Percentiles rank a stretch among this genome's conserved stretches.
phyloP scores from a whole-genome alignment of 2,329 filamentous ascomycete species.

The Exophiala aquamarina region DNA sequence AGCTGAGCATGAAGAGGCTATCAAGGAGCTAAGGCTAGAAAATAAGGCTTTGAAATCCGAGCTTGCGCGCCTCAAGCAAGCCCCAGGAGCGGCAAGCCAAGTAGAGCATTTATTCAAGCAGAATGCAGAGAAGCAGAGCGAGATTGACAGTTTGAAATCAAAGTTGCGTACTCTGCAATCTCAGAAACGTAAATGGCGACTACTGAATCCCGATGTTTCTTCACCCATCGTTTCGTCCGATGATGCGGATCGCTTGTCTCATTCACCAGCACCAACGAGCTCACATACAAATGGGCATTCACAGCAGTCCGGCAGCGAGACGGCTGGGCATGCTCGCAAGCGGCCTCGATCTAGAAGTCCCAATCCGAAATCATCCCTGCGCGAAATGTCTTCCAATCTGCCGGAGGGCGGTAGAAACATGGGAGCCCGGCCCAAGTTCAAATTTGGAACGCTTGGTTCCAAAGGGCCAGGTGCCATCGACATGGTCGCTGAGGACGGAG shows the following conservation, averaged over 20 bases:
- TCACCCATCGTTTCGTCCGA: slow-evolving; percentile 15
- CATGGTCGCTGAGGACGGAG: slow-evolving; percentile 53
- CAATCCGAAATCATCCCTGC: slow-evolving; percentile 6
- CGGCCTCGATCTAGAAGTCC: slow-evolving; percentile 12
- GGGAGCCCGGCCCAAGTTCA: slow-evolving; percentile 6
- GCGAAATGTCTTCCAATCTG: slow-evolving; percentile 15
- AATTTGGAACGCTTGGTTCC: slow-evolving; percentile 9
- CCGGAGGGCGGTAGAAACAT: background rate
- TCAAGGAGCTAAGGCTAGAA: background rate
- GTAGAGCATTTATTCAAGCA: slow-evolving; percentile 25
- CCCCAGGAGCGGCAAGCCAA: slow-evolving; percentile 7
- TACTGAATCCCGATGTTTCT: slow-evolving; percentile 13
- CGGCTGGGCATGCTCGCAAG: slow-evolving; percentile 15
- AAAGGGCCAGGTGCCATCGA: slow-evolving; percentile 39
- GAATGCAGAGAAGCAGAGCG: slow-evolving; percentile 26
- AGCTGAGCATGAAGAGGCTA: too few relatives aligned
- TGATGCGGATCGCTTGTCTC: slow-evolving; percentile 5
- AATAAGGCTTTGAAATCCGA: slow-evolving; percentile 12
- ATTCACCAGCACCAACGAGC: background rate
- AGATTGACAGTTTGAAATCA: slow-evolving; percentile 24
- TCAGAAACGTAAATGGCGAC: slow-evolving; percentile 17
- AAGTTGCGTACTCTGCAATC: slow-evolving; percentile 17
- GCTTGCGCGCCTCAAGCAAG: background rate
- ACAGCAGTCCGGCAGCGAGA: too few relatives aligned
- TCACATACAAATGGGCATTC: too few relatives aligned